Evolutionary conservation across 495 filamentous ascomycete species (phyloP).

Genomic region (Hypoxylon intermedium): DNA sequence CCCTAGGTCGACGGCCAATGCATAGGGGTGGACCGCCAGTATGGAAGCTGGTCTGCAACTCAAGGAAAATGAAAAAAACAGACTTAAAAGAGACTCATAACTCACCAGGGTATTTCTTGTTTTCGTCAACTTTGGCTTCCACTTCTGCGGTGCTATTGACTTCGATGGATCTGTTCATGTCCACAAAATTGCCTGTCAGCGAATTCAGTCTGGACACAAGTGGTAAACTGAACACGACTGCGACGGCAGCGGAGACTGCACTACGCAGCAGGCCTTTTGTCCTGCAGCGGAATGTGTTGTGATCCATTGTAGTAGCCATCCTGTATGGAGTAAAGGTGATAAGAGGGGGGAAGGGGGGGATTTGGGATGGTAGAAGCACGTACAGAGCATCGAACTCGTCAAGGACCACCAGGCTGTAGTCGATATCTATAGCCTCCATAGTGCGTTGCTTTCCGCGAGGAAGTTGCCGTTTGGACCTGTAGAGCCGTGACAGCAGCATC

Average conservation of each 20-base stretch:
- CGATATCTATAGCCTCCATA: slow-evolving; percentile 44
- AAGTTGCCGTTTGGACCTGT: slow-evolving; percentile 24
- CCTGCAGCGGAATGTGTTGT: slow-evolving; percentile 23
- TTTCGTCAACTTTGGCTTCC: slow-evolving; percentile 17
- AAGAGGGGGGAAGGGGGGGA: neutral
- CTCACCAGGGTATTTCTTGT: slow-evolving; percentile 54
- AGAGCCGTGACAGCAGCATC: slow-evolving; percentile 35
- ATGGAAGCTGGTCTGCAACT: neutral
- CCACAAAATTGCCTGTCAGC: slow-evolving; percentile 22
- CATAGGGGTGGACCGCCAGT: neutral
- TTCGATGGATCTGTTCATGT: slow-evolving; percentile 38
- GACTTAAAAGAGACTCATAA: slow-evolving; percentile 12
- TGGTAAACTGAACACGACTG: slow-evolving; percentile 24
- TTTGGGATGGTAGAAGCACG: slow-evolving; percentile 33
- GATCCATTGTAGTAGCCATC: slow-evolving; percentile 18
- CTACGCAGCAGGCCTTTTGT: slow-evolving; percentile 24
- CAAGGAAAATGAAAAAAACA: slow-evolving; percentile 7
- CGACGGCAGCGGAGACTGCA: slow-evolving; percentile 27
- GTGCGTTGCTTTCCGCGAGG: slow-evolving; percentile 5
- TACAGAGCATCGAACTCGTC: slow-evolving; percentile 60
- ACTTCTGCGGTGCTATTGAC: slow-evolving; percentile 31
- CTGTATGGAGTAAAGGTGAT: neutral
- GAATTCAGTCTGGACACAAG: slow-evolving; percentile 24
- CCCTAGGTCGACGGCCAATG: neutral
- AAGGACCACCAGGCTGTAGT: slow-evolving; percentile 49